phyloP scores from a whole-genome alignment of 768 basidiomycete species.

The Mrakia hoshinonis region DNA sequence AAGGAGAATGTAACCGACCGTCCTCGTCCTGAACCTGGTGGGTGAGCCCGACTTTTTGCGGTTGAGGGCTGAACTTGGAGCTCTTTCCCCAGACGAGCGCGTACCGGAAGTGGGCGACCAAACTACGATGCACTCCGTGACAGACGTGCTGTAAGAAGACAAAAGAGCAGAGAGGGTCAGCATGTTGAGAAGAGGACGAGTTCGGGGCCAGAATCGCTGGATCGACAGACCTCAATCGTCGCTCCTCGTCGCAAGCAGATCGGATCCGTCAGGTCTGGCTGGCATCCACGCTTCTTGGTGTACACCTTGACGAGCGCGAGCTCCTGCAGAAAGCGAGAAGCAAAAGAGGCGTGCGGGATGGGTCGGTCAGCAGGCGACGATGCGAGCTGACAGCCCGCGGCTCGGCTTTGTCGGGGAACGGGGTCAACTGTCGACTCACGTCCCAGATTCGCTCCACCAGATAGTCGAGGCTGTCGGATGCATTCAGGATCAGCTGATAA shows the following conservation, averaged over 20 bases:
- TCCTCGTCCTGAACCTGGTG: conserved; percentile 68
- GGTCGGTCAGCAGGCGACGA: background rate
- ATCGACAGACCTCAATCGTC: conserved; percentile 66
- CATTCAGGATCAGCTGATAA: background rate
- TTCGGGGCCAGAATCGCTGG: background rate
- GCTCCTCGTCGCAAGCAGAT: conserved; percentile 77
- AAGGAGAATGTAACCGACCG: too few species aligned
- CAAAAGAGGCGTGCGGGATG: background rate
- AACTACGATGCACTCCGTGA: conserved; percentile 80
- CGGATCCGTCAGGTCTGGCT: conserved; percentile 84
- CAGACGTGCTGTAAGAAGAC: conserved; percentile 57
- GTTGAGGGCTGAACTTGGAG: conserved; percentile 34
- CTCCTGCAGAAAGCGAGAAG: conserved; percentile 13
- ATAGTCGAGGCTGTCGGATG: conserved; percentile 39
- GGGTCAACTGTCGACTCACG: conserved; percentile 28
- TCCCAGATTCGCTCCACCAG: conserved; percentile 46
- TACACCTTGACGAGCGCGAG: conserved; percentile 71
- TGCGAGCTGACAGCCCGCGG: background rate
- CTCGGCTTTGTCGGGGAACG: background rate
- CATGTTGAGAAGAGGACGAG: background rate
- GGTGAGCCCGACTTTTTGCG: conserved; percentile 56
- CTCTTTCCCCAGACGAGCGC: conserved; percentile 68
- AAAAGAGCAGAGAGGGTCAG: background rate
- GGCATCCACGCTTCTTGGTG: conserved; percentile 92
- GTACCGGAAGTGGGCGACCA: conserved; percentile 78